A percentile compares a stretch with the other conserved stretches of the same genome.
Evolutionary conservation across 2,329 filamentous ascomycete genomes (phyloP).

Genomic region (Cladosporium sp.): DNA sequence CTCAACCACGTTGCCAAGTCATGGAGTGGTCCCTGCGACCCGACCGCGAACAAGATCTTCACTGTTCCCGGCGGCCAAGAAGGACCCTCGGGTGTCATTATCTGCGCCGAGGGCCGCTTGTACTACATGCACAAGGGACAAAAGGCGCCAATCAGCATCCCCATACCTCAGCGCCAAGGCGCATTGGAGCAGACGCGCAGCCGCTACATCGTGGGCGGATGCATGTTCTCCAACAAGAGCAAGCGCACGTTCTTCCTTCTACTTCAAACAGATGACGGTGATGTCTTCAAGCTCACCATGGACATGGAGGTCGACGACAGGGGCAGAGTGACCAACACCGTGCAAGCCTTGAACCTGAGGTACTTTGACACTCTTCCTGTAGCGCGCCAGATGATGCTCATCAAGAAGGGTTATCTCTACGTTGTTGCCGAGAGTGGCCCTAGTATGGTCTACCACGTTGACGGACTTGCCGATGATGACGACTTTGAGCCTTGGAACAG

Average conservation of each 20-base stretch:
- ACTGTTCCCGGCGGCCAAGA: slow-evolving; percentile 93
- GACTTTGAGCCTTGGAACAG: slow-evolving; percentile 69
- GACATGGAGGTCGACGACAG: slow-evolving; percentile 84
- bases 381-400: slow-evolving; percentile 82
- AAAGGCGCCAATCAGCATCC: slow-evolving; percentile 75
- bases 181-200: slow-evolving; percentile 92
- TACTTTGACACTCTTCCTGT: slow-evolving; percentile 97
- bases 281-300: slow-evolving; percentile 93
- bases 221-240: slow-evolving; percentile 97
- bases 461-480: slow-evolving; percentile 94
- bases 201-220: slow-evolving; percentile 80
- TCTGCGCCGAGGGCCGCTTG: slow-evolving; percentile 91
- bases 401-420: slow-evolving; percentile 95
- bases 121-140: slow-evolving; percentile 98
- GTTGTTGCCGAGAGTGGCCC: slow-evolving; percentile 91
- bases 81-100: slow-evolving; percentile 90
- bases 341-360: slow-evolving; percentile 84
- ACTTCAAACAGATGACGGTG: slow-evolving; percentile 94
- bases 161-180: slow-evolving; percentile 83
- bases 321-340: slow-evolving; percentile 77
- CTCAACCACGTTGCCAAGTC: slow-evolving; percentile 96
- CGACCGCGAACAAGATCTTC: slow-evolving; percentile 85
- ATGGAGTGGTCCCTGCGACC: slow-evolving; percentile 92
- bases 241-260: slow-evolving; percentile 86
- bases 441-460: slow-evolving; percentile 94